Evolutionary conservation across 2,329 filamentous ascomycete species (phyloP).

Genomic region (Fusarium kyushuense): DNA sequence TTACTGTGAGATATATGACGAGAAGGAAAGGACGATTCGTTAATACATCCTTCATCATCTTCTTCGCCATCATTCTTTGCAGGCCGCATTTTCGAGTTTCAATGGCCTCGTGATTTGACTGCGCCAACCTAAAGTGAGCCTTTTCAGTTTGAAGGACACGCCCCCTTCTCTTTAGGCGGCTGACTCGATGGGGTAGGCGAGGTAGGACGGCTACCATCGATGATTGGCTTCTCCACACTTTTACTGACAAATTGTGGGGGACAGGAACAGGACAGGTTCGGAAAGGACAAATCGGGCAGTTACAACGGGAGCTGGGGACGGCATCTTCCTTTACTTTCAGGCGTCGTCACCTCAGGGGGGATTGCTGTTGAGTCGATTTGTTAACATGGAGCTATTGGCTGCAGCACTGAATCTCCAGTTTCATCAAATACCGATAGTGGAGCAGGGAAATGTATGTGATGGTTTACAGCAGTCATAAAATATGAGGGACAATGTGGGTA

Average conservation of each 20-base stretch:
- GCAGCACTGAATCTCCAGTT: not conserved
- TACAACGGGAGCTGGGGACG: slow-evolving; percentile 30
- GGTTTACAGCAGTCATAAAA: slow-evolving; percentile 10
- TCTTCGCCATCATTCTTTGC: slow-evolving; percentile 8
- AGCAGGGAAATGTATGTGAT: slow-evolving; percentile 1
- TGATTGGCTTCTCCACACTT: slow-evolving; percentile 49
- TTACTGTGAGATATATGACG: slow-evolving; percentile 13
- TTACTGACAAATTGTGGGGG: slow-evolving; percentile 44
- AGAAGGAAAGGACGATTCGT: not conserved
- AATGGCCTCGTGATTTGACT: slow-evolving; percentile 42
- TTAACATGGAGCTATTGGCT: slow-evolving; percentile 4
- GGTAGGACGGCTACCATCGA: slow-evolving; percentile 6
- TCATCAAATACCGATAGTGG: slow-evolving; percentile 15
- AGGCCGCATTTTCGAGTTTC: slow-evolving; percentile 43
- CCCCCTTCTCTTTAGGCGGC: slow-evolving; percentile 29
- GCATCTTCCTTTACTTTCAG: slow-evolving; percentile 22
- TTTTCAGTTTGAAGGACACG: slow-evolving; percentile 26
- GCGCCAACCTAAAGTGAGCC: slow-evolving; percentile 26
- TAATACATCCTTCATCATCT: not conserved
- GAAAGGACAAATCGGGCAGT: slow-evolving; percentile 37
- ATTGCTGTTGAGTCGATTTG: slow-evolving; percentile 1
- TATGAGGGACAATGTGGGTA: slow-evolving; percentile 30
- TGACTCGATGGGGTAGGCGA: slow-evolving; percentile 38
- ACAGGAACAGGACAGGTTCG: slow-evolving; percentile 28
- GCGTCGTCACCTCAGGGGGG: slow-evolving; percentile 12